Conservation (phyloP, 192 early-diverging fungal species). For the Coemansia sp. region DNA sequence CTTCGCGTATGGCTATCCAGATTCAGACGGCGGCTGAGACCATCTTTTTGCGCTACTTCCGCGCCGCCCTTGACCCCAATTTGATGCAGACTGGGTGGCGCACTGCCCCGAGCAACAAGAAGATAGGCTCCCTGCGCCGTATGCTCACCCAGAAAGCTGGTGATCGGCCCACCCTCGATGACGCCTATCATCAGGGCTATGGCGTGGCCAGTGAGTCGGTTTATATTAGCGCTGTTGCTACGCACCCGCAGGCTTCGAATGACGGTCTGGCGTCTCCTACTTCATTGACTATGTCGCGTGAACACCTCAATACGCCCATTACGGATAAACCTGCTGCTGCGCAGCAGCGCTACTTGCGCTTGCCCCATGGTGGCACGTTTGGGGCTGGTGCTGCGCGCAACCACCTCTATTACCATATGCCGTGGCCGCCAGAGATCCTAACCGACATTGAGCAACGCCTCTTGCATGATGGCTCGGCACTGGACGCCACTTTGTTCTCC, state of each 20-base stretch:
- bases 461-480: slow-evolving; percentile 41
- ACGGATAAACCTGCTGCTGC: slow-evolving; percentile 6
- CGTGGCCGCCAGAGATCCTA: slow-evolving; percentile 54
- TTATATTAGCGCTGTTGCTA: slow-evolving; percentile 15
- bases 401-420: slow-evolving; percentile 53
- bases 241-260: slow-evolving; percentile 4
- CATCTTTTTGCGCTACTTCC: slow-evolving; percentile 52
- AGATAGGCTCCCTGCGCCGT: slow-evolving; percentile 46
- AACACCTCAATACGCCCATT: slow-evolving; percentile 42
- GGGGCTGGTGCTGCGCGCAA: slow-evolving; percentile 21
- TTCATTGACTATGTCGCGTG: slow-evolving; percentile 45
- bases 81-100: slow-evolving; percentile 20
- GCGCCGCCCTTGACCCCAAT: slow-evolving; percentile 50
- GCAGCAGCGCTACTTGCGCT: slow-evolving; percentile 9
- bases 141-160: slow-evolving; percentile 48
- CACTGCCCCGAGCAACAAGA: slow-evolving; percentile 7
- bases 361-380: slow-evolving; percentile 23
- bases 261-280: slow-evolving; percentile 34
- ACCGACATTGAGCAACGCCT: slow-evolving; percentile 52
- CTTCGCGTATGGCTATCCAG: slow-evolving; percentile 52
- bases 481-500: slow-evolving; percentile 39
- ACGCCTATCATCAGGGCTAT: slow-evolving; percentile 53
- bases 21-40: slow-evolving; percentile 53
- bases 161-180: slow-evolving; percentile 28
- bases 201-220: slow-evolving; percentile 39